Evolutionary conservation across 2,329 filamentous ascomycete species (phyloP).

Genomic region (Domatiomyces catenatus): DNA sequence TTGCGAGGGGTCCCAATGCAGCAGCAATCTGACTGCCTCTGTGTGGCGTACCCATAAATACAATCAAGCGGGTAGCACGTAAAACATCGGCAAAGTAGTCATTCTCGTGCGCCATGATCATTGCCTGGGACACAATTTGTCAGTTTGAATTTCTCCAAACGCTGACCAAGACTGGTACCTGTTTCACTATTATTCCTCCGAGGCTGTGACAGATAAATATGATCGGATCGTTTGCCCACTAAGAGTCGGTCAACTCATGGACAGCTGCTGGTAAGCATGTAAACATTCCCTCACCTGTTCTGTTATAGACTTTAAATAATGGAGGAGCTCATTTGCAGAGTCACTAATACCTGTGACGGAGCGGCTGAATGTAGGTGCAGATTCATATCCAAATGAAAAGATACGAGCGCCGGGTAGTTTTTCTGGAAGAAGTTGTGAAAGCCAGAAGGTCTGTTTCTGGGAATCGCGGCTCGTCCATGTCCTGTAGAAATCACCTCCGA

Average conservation of each 20-base stretch:
- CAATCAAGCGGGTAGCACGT: constrained; percentile 1
- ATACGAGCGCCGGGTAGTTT: constrained; percentile 2
- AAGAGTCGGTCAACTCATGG: constrained; percentile 1
- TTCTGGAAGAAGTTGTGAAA: constrained; percentile 7
- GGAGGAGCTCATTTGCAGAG: constrained; percentile 1
- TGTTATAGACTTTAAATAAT: constrained; percentile 1
- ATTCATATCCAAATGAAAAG: constrained; percentile 2
- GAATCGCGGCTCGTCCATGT: constrained; percentile 6
- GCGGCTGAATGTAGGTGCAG: constrained; percentile 5
- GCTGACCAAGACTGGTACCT: constrained; percentile 3
- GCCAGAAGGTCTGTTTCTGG: constrained; percentile 6
- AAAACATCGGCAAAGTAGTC: constrained; percentile 5
- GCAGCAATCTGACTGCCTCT: constrained; percentile 7
- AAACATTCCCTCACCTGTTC: not conserved
- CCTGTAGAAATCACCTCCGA: constrained; percentile 6
- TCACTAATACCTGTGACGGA: constrained; percentile 4
- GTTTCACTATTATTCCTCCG: constrained; percentile 9
- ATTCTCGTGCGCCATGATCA: constrained; percentile 9
- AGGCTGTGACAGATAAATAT: constrained; percentile 12
- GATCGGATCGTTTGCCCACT: constrained; percentile 5
- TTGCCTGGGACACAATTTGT: constrained; percentile 3
- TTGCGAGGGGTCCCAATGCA: constrained; percentile 1
- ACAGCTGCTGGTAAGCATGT: constrained; percentile 2
- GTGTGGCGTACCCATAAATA: constrained; percentile 10
- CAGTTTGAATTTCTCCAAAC: not conserved